phyloP scores from a whole-genome alignment of 2,329 filamentous ascomycete genomes.

The Alternaria sp. region DNA sequence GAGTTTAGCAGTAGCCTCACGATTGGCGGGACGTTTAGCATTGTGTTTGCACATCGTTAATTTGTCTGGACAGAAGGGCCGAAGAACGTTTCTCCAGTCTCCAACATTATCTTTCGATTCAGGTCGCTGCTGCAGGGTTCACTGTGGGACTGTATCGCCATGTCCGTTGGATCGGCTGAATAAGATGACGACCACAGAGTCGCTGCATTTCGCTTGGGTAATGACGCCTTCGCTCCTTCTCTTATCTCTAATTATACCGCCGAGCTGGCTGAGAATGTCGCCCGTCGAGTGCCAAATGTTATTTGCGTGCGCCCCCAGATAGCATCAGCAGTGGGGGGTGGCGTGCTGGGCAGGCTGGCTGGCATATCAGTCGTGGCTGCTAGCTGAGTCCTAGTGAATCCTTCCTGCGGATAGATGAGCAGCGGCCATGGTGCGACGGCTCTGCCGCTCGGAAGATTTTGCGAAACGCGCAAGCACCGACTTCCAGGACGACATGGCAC shows the following conservation, averaged over 20 bases:
- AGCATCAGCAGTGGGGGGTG: not conserved
- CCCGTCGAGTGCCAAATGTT: not conserved
- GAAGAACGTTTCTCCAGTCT: not conserved
- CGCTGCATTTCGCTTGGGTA: not conserved
- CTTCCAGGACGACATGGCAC: not conserved
- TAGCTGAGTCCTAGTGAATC: not conserved
- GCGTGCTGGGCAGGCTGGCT: not conserved
- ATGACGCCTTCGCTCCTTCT: not conserved
- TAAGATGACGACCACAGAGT: not conserved
- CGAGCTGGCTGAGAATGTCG: not conserved
- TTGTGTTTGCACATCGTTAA: not conserved
- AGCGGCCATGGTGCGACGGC: slow-evolving; percentile 19
- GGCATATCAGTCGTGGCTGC: not conserved
- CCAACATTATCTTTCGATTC: slow-evolving; percentile 1
- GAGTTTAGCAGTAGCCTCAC: not conserved
- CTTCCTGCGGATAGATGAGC: slow-evolving; percentile 10
- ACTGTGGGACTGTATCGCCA: not conserved
- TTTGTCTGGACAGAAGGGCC: slow-evolving; percentile 4
- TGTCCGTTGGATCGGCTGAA: slow-evolving; percentile 5
- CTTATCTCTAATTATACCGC: slow-evolving; percentile 10
- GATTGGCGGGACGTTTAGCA: slow-evolving; percentile 5
- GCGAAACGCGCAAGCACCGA: slow-evolving; percentile 15
- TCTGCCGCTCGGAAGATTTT: slow-evolving; percentile 14
- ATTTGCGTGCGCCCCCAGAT: not conserved
- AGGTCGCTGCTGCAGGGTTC: not conserved